Base-by-base conservation (phyloP, 164 flowering plant genomes). In the Tinospora cordifolia region DNA sequence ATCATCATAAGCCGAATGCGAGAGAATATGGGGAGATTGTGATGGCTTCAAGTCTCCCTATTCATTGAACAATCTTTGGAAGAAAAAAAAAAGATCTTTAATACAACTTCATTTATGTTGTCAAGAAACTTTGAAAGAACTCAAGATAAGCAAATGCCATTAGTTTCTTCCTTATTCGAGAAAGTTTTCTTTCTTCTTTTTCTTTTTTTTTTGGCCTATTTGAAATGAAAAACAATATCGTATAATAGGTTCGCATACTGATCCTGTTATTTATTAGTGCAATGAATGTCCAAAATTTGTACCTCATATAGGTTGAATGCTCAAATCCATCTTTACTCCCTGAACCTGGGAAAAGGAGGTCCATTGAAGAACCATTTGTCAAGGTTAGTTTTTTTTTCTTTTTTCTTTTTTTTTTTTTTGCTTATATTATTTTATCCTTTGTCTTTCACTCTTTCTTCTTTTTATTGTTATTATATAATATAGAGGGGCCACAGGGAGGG, bases 281-380 rank as follows among this genome's bases (percentile, higher is more conserved):
- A 21, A 8, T 49, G 6, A n/a, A 59, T 67, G 7, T 12, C 34
- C 2, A 63, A 27, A 5, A 8, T 63, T 22, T 67, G 11, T 79
- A 51, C 57, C 67, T 82, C 70, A 70, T 66, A 22, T 75, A 94
- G 98, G 89, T 91, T 66, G 91, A 91, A 58, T 94, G 99, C 81
- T 94, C 99, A 38, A 94, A 94, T 82, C 99, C 99, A 62, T 92
- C 93, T 54, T 59, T 83, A 65, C 97, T 94, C 74, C 97, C 99
- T 70, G 97, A 92, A 76, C 86, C 93, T 80, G 98, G 91, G 59
- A 81, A 75, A 67, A 84, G 97, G 80, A 86, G 69, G 63, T 86
- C 92, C 70, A 85, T 94, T 75, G 95, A 90, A 75, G 99, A 94
- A 81, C 99, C 99, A 64, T 70, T 72, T 81, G 99, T 92, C 7